These are phyloP conservation scores for Eutrema heterophyllum DNA, from an alignment of 345 rosid genomes.

Conservation along the genomic window DNA sequence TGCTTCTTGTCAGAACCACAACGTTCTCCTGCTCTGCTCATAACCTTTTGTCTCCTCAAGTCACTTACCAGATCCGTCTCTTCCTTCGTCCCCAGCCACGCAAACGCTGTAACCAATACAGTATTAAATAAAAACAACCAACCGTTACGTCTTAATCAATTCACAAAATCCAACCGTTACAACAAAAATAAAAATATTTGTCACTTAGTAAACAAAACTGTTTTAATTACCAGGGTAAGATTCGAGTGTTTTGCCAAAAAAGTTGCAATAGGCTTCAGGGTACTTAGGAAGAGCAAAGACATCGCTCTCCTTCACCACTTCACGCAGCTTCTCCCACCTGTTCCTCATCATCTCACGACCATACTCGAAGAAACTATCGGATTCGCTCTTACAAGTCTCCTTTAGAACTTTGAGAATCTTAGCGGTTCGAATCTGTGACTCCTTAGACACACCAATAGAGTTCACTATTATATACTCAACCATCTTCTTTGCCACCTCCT, in stretches of 20 bases:
- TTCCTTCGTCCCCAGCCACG: constrained; percentile 70
- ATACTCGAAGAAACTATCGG: constrained; percentile 54
- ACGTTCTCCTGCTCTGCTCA: constrained; percentile 48
- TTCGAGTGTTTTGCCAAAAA: constrained; percentile 34
- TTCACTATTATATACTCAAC: constrained; percentile 46
- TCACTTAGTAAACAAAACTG: neutral
- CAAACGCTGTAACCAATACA: constrained; percentile 50
- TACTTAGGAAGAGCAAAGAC: constrained; percentile 49
- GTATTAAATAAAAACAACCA: neutral
- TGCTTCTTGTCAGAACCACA: constrained; percentile 51
- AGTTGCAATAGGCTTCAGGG: constrained; percentile 62
- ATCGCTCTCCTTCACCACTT: constrained; percentile 39
- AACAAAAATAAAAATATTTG: neutral
- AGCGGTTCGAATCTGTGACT: constrained; percentile 78
- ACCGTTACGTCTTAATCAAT: constrained; percentile 11
- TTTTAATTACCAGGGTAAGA: constrained; percentile 62
- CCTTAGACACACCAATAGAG: constrained; percentile 82
- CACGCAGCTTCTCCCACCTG: constrained; percentile 61
- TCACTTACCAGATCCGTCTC: constrained; percentile 41
- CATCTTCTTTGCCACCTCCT: constrained; percentile 64
- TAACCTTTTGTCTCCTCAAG: constrained; percentile 44
- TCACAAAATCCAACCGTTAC: constrained; percentile 8
- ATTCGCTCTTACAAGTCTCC: constrained; percentile 34
- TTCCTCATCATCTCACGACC: constrained; percentile 46
- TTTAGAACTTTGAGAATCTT: constrained; percentile 49